Percentiles rank a stretch among this genome's conserved stretches.
Evolutionary conservation across 352 stramenopile species (phyloP).

Genomic region (Pythium oligandrum): DNA sequence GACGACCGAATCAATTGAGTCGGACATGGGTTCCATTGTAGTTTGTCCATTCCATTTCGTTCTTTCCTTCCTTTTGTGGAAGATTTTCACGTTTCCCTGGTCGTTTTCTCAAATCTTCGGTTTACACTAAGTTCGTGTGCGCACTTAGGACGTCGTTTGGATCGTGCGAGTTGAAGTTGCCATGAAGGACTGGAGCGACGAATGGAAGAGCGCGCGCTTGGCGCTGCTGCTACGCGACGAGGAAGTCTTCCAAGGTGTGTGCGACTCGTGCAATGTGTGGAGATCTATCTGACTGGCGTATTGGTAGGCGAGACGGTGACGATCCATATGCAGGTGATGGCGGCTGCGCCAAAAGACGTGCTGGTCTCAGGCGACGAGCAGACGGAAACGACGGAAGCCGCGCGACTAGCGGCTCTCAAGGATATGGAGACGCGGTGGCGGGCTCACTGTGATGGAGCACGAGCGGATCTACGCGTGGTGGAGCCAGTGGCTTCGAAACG

Average conservation of each 20-base stretch:
- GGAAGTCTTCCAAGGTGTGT: slow-evolving; percentile 60
- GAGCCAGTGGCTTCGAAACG: slow-evolving; percentile 9
- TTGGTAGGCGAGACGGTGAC: slow-evolving; percentile 8
- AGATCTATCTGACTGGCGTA: background rate
- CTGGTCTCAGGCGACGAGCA: background rate
- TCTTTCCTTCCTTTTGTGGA: too few species aligned
- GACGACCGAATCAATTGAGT: too few species aligned
- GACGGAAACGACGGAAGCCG: slow-evolving; percentile 1
- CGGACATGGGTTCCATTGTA: too few species aligned
- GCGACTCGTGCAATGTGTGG: background rate
- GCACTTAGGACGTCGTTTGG: too few species aligned
- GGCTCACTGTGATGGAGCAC: slow-evolving; percentile 37
- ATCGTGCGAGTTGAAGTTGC: background rate
- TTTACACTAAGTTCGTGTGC: too few species aligned
- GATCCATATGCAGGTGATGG: slow-evolving; percentile 3
- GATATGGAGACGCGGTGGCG: slow-evolving; percentile 29
- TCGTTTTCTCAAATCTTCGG: too few species aligned
- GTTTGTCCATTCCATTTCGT: too few species aligned
- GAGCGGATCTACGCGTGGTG: slow-evolving; percentile 46
- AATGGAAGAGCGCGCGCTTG: slow-evolving; percentile 54
- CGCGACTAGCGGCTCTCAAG: slow-evolving; percentile 5
- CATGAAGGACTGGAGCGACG: slow-evolving; percentile 62
- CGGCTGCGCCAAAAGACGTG: background rate
- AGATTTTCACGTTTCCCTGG: too few species aligned
- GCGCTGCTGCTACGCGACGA: slow-evolving; percentile 44